A percentile compares a stretch with the other conserved stretches of the same genome.
These are phyloP conservation scores for Pyricularia pennisetigena DNA, from an alignment of 2,329 filamentous ascomycete species.

Conservation along the genomic window DNA sequence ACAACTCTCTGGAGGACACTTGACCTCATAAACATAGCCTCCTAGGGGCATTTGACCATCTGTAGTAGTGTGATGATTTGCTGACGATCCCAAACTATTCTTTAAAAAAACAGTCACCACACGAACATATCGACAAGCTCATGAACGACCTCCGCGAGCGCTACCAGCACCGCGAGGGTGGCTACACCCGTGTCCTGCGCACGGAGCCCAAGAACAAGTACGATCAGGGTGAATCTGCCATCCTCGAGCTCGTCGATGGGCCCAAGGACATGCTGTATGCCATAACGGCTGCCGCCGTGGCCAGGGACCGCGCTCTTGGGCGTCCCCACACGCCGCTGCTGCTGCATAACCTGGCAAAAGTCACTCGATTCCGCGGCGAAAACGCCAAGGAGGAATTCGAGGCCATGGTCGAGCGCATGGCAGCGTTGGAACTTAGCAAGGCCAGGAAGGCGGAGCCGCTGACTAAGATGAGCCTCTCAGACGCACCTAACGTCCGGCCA, in stretches of 20 bases:
- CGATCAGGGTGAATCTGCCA: slow-evolving; percentile 82
- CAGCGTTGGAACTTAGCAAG: slow-evolving; percentile 20
- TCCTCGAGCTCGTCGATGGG: slow-evolving; percentile 91
- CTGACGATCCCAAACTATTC: neutral
- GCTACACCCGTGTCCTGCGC: slow-evolving; percentile 89
- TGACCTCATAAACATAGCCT: neutral
- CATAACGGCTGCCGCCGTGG: slow-evolving; percentile 80
- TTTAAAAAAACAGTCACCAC: slow-evolving; percentile 44
- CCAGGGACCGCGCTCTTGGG: slow-evolving; percentile 47
- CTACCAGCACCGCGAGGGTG: slow-evolving; percentile 71
- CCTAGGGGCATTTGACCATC: neutral
- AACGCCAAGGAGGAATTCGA: slow-evolving; percentile 61
- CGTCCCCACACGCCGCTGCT: slow-evolving; percentile 61
- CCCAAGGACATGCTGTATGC: slow-evolving; percentile 90
- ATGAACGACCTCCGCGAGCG: slow-evolving; percentile 74
- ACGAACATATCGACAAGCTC: slow-evolving; percentile 70
- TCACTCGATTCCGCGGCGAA: slow-evolving; percentile 59
- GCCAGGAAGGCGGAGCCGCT: neutral
- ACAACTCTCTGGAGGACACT: too few species aligned
- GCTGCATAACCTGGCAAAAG: slow-evolving; percentile 69
- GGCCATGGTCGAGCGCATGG: slow-evolving; percentile 41
- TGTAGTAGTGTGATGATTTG: neutral
- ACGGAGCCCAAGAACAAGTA: slow-evolving; percentile 76
- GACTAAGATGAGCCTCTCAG: neutral
- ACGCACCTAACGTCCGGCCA: neutral